These are phyloP conservation scores for Meyerozyma guilliermondii DNA, from an alignment of 1,139 yeast genomes.

Conservation along the genomic window DNA sequence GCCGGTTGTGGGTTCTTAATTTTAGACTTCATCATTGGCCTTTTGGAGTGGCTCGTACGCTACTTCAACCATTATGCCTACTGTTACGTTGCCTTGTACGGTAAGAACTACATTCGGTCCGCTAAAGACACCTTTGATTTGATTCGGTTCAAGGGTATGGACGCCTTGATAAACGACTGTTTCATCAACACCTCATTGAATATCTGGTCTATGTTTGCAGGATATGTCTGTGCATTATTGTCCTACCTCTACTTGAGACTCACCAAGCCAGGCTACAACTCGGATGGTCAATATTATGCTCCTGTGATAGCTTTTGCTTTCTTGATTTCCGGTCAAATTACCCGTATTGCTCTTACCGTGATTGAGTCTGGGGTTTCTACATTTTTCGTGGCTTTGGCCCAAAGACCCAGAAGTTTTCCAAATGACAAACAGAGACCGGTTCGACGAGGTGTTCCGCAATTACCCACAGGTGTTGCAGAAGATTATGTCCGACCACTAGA, in stretches of 20 bases:
- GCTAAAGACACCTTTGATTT: slow-evolving; percentile 83
- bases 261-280: slow-evolving; percentile 70
- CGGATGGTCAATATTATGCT: slow-evolving; percentile 63
- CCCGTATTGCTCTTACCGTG: slow-evolving; percentile 67
- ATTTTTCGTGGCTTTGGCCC: slow-evolving; percentile 80
- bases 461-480: slow-evolving; percentile 73
- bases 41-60: slow-evolving; percentile 73
- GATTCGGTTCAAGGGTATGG: slow-evolving; percentile 75
- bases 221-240: slow-evolving; percentile 62
- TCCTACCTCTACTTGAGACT: slow-evolving; percentile 67
- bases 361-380: slow-evolving; percentile 81
- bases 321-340: slow-evolving; percentile 71
- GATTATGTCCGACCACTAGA: slow-evolving; percentile 32
- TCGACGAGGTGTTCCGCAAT: slow-evolving; percentile 63
- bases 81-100: slow-evolving; percentile 82
- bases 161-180: slow-evolving; percentile 81
- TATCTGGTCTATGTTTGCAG: slow-evolving; percentile 67
- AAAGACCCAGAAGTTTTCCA: slow-evolving; percentile 84
- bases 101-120: slow-evolving; percentile 67
- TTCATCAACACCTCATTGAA: slow-evolving; percentile 72
- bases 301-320: slow-evolving; percentile 77
- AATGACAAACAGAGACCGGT: slow-evolving; percentile 69
- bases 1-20: slow-evolving; percentile 52
- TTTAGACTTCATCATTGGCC: slow-evolving; percentile 56
- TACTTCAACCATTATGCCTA: slow-evolving; percentile 92